phyloP scores from a whole-genome alignment of 1,284 basidiomycete genomes.

The Ceratobasidium sp. region DNA sequence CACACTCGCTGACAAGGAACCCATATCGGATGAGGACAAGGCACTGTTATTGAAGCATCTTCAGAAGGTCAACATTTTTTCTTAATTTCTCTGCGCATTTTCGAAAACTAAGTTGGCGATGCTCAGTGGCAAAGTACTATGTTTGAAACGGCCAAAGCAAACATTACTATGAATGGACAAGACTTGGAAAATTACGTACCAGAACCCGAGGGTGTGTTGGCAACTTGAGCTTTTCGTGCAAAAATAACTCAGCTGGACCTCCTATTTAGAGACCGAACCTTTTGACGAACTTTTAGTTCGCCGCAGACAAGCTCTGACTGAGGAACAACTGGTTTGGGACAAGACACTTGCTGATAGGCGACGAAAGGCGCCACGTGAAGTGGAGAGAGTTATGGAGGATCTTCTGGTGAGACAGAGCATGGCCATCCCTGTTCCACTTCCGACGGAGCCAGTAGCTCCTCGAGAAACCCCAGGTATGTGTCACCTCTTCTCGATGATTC shows the following conservation, averaged over 20 bases:
- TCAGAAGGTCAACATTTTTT: constrained; percentile 55
- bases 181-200: constrained; percentile 71
- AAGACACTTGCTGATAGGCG: constrained; percentile 68
- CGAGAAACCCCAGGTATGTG: constrained; percentile 9
- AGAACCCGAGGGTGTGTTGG: constrained; percentile 48
- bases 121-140: constrained; percentile 65
- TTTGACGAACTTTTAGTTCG: constrained; percentile 83
- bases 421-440: constrained; percentile 42
- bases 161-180: constrained; percentile 80
- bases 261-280: constrained; percentile 66
- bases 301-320: constrained; percentile 71
- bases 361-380: constrained; percentile 61
- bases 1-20: constrained; percentile 51
- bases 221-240: background rate
- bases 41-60: constrained; percentile 58
- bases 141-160: constrained; percentile 69
- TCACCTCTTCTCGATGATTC: background rate
- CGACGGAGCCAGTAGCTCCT: background rate
- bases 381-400: constrained; percentile 58
- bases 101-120: background rate
- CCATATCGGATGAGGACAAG: constrained; percentile 51
- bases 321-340: constrained; percentile 71
- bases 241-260: background rate
- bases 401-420: constrained; percentile 56
- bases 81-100: constrained; percentile 31